Evolutionary conservation across 805 yeast genomes (phyloP).

Genomic region (Candida ipomoeae): DNA sequence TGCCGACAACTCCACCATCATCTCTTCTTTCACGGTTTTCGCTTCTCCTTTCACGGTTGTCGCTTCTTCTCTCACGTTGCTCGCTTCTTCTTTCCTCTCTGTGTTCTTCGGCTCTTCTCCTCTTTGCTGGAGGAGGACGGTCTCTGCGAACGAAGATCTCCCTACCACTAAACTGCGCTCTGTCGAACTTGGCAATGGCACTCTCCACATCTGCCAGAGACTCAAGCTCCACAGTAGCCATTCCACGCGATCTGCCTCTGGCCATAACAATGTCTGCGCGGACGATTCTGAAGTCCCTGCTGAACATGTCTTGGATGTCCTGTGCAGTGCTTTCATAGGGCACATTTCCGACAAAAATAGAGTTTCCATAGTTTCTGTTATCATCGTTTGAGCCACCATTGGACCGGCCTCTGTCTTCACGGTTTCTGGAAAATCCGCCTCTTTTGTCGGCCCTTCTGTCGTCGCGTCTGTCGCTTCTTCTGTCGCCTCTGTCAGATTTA

Average conservation of each 20-base stretch:
- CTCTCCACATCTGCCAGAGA: slow-evolving; percentile 58
- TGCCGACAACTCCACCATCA: slow-evolving; percentile 31
- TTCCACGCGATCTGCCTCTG: slow-evolving; percentile 79
- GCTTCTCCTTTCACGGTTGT: background rate
- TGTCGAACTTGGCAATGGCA: slow-evolving; percentile 70
- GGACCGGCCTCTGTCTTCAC: slow-evolving; percentile 21
- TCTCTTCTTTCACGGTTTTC: slow-evolving; percentile 7
- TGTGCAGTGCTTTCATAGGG: slow-evolving; percentile 60
- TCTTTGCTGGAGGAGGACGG: slow-evolving; percentile 68
- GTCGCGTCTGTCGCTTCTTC: slow-evolving; percentile 12
- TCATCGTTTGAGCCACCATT: slow-evolving; percentile 10
- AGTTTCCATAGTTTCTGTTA: slow-evolving; percentile 53
- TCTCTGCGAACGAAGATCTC: slow-evolving; percentile 87
- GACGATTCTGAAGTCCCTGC: slow-evolving; percentile 46
- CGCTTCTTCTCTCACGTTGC: slow-evolving; percentile 9
- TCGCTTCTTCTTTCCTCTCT: slow-evolving; percentile 20
- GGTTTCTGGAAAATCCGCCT: slow-evolving; percentile 9
- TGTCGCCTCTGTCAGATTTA: background rate
- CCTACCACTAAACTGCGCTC: slow-evolving; percentile 64
- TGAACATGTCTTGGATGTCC: slow-evolving; percentile 57
- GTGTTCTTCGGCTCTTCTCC: slow-evolving; percentile 22
- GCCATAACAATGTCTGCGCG: slow-evolving; percentile 80
- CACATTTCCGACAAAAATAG: slow-evolving; percentile 70
- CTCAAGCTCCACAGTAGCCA: slow-evolving; percentile 86
- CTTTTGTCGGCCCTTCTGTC: slow-evolving; percentile 19